Conservation (phyloP, 2,329 filamentous ascomycete genomes). For the Nigrospora osmanthi region DNA sequence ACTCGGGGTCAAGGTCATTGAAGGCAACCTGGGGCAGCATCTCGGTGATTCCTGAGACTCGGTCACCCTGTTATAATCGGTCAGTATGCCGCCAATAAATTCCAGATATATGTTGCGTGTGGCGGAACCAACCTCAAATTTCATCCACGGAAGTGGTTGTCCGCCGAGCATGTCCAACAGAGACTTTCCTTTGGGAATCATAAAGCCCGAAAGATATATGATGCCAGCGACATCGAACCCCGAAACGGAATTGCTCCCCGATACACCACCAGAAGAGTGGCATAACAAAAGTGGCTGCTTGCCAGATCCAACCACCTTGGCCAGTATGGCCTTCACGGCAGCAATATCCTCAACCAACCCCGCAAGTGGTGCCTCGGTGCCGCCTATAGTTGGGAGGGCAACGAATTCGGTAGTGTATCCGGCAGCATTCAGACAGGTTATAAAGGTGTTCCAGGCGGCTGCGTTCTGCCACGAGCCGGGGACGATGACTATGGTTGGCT, state of each 20-base stretch:
- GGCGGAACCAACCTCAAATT: slow-evolving; percentile 2
- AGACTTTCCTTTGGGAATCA: slow-evolving; percentile 3
- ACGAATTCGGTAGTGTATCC: slow-evolving; percentile 2
- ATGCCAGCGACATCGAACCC: slow-evolving; percentile 2
- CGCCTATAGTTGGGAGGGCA: slow-evolving; percentile 1
- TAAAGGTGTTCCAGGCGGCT: not conserved
- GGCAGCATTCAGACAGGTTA: not conserved
- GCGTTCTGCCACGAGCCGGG: slow-evolving; percentile 5
- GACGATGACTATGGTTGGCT: slow-evolving; percentile 4
- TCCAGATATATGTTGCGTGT: too few relatives aligned
- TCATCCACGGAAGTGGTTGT: slow-evolving; percentile 8
- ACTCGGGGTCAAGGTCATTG: slow-evolving; percentile 5
- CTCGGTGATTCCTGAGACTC: slow-evolving; percentile 3
- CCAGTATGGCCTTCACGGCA: slow-evolving; percentile 1
- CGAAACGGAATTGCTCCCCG: slow-evolving; percentile 2
- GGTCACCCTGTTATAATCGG: slow-evolving; percentile 6
- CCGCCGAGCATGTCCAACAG: slow-evolving; percentile 8
- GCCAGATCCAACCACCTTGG: not conserved
- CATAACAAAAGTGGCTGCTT: not conserved
- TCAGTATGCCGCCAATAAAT: too few relatives aligned
- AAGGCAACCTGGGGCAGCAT: slow-evolving; percentile 4
- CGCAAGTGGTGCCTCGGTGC: slow-evolving; percentile 1
- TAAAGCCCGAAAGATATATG: slow-evolving; percentile 3
- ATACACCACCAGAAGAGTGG: slow-evolving; percentile 4
- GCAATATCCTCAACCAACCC: slow-evolving; percentile 2